Conservation (phyloP, 306 rosid species). For the Malus fusca region DNA sequence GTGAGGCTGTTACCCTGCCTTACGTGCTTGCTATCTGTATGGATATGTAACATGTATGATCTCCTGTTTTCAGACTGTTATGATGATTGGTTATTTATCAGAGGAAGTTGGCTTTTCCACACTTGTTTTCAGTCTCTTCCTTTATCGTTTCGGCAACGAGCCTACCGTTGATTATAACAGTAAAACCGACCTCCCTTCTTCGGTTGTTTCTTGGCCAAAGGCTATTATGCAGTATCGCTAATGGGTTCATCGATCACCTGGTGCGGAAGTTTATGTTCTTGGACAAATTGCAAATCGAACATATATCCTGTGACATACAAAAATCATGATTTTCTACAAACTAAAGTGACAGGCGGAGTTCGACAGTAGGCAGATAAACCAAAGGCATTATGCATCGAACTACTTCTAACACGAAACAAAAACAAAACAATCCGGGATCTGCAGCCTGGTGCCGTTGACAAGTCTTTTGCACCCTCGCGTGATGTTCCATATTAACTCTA, state of each 20-base stretch:
- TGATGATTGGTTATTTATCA: conserved; percentile 49
- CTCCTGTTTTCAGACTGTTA: conserved; percentile 31
- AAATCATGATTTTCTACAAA: background rate
- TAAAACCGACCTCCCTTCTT: background rate
- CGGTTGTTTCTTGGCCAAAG: background rate
- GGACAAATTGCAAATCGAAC: background rate
- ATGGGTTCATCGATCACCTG: background rate
- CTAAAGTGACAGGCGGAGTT: background rate
- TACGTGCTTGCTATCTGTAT: conserved; percentile 43
- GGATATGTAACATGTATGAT: conserved; percentile 32
- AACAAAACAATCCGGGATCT: conserved; percentile 1
- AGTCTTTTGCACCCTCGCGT: background rate
- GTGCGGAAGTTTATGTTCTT: background rate
- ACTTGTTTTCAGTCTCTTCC: background rate
- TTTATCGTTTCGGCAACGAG: background rate
- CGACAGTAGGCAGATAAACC: background rate
- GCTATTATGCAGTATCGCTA: too few species aligned
- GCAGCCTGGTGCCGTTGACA: background rate
- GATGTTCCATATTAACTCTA: background rate
- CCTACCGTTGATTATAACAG: background rate
- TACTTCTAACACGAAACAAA: background rate
- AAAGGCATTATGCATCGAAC: background rate
- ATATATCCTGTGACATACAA: background rate
- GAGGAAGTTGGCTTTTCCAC: conserved; percentile 23
- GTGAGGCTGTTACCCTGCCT: conserved; percentile 30